Evolutionary conservation across 2,329 filamentous ascomycete genomes (phyloP).

Genomic region (Aspergillus luchuensis): DNA sequence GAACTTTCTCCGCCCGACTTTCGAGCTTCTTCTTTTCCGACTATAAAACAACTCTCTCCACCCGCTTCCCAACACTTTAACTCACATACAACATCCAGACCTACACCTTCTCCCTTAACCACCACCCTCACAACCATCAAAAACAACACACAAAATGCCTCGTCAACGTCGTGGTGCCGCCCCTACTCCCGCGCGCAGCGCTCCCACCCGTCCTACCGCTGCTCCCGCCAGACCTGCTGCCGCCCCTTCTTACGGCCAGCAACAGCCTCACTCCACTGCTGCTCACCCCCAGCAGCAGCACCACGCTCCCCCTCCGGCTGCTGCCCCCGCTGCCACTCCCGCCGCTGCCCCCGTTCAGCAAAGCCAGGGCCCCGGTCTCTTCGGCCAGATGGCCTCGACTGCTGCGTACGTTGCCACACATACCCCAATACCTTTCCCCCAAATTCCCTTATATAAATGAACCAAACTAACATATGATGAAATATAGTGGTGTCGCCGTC

Average conservation of each 20-base stretch:
- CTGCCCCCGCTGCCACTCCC: constrained; percentile 22
- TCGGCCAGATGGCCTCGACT: constrained; percentile 96
- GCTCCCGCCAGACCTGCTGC: constrained; percentile 60
- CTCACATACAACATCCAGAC: constrained; percentile 19
- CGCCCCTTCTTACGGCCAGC: constrained; percentile 59
- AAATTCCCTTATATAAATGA: not conserved
- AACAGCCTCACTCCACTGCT: constrained; percentile 70
- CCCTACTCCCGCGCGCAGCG: constrained; percentile 54
- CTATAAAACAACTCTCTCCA: constrained; percentile 15
- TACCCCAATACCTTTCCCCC: not conserved
- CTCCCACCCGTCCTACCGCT: constrained; percentile 66
- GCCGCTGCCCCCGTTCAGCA: constrained; percentile 46
- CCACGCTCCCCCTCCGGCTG: constrained; percentile 54
- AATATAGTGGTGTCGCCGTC: constrained; percentile 84
- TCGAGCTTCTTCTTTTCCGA: constrained; percentile 28
- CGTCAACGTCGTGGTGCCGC: constrained; percentile 71
- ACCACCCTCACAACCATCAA: constrained; percentile 20
- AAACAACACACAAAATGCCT: constrained; percentile 62
- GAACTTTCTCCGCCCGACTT: constrained; percentile 24
- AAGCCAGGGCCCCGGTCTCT: constrained; percentile 75
- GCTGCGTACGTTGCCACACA: constrained; percentile 67
- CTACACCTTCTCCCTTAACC: constrained; percentile 18
- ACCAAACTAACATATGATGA: constrained; percentile 6
- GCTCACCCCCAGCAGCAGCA: constrained; percentile 47
- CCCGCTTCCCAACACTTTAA: not conserved